Evolutionary conservation across 768 basidiomycete species (phyloP), one percentile per base, ranked within the genome.

Genomic region (Boletus eberwhitei): DNA sequence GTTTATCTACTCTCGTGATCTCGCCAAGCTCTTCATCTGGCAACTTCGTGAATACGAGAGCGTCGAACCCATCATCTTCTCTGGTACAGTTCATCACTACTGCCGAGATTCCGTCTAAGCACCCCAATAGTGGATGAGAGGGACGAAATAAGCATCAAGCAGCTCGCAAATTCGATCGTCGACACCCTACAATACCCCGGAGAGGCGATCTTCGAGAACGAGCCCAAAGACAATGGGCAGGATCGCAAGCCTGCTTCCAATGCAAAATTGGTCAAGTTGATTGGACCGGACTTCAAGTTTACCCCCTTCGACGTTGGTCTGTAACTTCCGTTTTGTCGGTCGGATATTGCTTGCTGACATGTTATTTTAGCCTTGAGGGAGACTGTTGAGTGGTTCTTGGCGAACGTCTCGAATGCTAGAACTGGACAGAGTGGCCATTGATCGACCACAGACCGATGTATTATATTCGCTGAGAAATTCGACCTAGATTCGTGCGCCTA

Each of bases 221-320:
- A 71, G 50, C 13, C 54, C 36, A 60, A 84, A 49, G 84, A 94
- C 9, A 96, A 98, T 64, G 94, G 96, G 2, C 95, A 98, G 71
- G 95, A 87, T 81, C 86, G 94, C 61, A 98, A 98, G 74, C 94
- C 95, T 1, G 95, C 95, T 17, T 93, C 92, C 36, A 98, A 98
- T 73, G 84, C 81, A 65, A 96, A 95, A 71, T 76, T 97, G 7
- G 67, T 91, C 46, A 73, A 72, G n/a, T 74, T 90, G 49, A 84
- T 94, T 47, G 87, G 87, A 29, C 42, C 61, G 0, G 85, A 76
- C 5, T 97, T 95, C 76, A 65, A 87, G 71, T 98, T 98, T 72
- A 97, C 94, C 31, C 93, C 94, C 8, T 96, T 98, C 69, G 82
- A 93, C 32, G 58, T 83, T 70, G 90, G 90, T 90, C 58, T 39